Base-by-base conservation (phyloP, 1,284 basidiomycete species). In the Stygiomarasmius scandens region DNA sequence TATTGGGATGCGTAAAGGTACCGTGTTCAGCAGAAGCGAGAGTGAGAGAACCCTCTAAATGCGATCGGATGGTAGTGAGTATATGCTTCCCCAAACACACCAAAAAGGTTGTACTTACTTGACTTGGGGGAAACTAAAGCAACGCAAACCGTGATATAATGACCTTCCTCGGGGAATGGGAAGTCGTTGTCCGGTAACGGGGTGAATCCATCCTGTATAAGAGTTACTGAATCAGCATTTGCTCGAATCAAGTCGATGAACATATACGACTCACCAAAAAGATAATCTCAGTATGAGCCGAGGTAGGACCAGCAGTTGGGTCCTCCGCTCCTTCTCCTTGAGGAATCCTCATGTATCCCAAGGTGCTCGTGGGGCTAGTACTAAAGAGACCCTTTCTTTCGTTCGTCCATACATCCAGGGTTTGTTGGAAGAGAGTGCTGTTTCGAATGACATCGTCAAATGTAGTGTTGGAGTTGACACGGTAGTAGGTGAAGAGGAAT, bases 261-360 rank as follows among this genome's bases (percentile, higher is more conserved):
- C n/a, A n/a, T n/a, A n/a, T n/a, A n/a, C n/a, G n/a, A 32, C 70
- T 54, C 58, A 74, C 73, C 10, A 47, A 51, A 25, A 69, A 60
- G 5, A 65, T 53, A n/a, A 74, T 53, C 53, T 75, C 69, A 46
- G 67, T 68, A 59, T 71, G 69, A 16, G 67, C 64, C 2, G 71
- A 60, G 23, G 66, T 63, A 1, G 68, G 68, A 0, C 77, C 77
- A 12, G 73, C 64, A 36, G 76, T 64, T 6, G 77, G 75, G 58
- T 79, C 77, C 6, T 48, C 44, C 14, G 60, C 52, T 2, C 52
- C 60, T 2, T 66, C 41, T 55, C 77, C 69, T 8, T 73, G 66
- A 1, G 67, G 58, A 41, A 12, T 55, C 25, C 43, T 61, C 52
- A 14, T 49, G 55, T 1, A 66, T 63, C 59, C 62, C 2, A 59